Percentiles rank a stretch among this genome's conserved stretches.
phyloP scores from a whole-genome alignment of 176 grass and related monocot genomes.

The Bolboschoenus planiculmis region DNA sequence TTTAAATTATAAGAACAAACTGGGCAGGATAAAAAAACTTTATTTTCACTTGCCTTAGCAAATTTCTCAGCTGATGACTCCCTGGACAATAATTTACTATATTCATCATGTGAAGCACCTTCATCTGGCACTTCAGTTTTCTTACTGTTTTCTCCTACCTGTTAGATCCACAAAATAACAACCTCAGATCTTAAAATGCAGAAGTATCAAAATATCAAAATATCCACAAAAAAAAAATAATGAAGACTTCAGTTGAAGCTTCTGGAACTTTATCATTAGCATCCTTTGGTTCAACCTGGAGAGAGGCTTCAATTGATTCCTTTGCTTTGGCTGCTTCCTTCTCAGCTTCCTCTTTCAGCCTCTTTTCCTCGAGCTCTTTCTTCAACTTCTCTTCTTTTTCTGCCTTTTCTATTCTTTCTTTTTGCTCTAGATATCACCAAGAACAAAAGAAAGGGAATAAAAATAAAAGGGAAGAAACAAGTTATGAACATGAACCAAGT shows the following conservation, averaged over 20 bases:
- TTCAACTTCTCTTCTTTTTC: constrained; percentile 72
- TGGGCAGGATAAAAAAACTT: neutral
- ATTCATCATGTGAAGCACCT: constrained; percentile 9
- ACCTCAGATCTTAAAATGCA: neutral
- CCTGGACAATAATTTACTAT: neutral
- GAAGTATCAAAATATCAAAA: constrained; percentile 1
- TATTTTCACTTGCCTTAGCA: constrained; percentile 3
- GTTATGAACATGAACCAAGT: neutral
- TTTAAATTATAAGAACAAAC: neutral
- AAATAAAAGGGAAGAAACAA: neutral
- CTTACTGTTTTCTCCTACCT: constrained; percentile 18
- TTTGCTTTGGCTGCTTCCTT: constrained; percentile 38
- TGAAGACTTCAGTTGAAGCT: constrained; percentile 50
- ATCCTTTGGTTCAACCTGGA: constrained; percentile 30
- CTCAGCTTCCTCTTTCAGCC: constrained; percentile 73
- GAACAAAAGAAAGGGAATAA: neutral
- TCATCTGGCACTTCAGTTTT: constrained; percentile 17
- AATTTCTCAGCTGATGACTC: constrained; percentile 5
- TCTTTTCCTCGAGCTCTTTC: constrained; percentile 94
- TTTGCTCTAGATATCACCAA: constrained; percentile 56
- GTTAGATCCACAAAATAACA: neutral
- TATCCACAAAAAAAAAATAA: constrained; percentile 7
- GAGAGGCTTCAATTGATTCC: constrained; percentile 38
- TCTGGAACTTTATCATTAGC: constrained; percentile 29
- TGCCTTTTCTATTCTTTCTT: constrained; percentile 82